A percentile compares a stretch with the other conserved stretches of the same genome.
phyloP scores from a whole-genome alignment of 345 rosid genomes.

The Melastoma malabathricum region DNA sequence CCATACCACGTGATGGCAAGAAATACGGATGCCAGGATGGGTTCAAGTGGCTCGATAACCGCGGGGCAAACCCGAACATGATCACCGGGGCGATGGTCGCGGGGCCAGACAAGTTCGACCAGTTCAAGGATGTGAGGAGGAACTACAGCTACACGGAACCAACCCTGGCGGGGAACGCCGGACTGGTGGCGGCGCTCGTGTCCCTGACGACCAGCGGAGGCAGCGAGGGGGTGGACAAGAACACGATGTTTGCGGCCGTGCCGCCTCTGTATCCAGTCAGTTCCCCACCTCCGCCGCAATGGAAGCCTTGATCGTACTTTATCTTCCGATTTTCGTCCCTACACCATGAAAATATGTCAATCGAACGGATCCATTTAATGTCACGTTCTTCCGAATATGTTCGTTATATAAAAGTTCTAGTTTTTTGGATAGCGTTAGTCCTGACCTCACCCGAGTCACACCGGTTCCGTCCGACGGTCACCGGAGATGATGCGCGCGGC shows the following conservation, averaged over 20 bases:
- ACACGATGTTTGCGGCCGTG: constrained; percentile 50
- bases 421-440: too few species aligned
- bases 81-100: constrained; percentile 85
- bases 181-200: constrained; percentile 64
- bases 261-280: constrained; percentile 63
- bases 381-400: too few species aligned
- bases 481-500: too few species aligned
- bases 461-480: too few species aligned
- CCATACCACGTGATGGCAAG: constrained; percentile 41
- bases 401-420: too few species aligned
- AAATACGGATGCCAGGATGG: constrained; percentile 67
- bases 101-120: constrained; percentile 62
- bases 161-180: constrained; percentile 69
- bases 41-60: constrained; percentile 45
- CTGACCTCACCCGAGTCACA: too few species aligned
- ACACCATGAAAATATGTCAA: too few species aligned
- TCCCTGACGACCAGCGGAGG: constrained; percentile 55
- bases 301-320: constrained; percentile 31
- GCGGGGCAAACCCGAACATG: constrained; percentile 49
- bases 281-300: constrained; percentile 71
- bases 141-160: constrained; percentile 63
- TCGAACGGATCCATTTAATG: too few species aligned
- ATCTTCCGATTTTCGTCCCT: too few species aligned
- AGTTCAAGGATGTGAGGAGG: constrained; percentile 40
- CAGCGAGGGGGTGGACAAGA: constrained; percentile 39